Evolutionary conservation across 208 protist genomes (phyloP).

Genomic region (Leishmania martiniquensis): DNA sequence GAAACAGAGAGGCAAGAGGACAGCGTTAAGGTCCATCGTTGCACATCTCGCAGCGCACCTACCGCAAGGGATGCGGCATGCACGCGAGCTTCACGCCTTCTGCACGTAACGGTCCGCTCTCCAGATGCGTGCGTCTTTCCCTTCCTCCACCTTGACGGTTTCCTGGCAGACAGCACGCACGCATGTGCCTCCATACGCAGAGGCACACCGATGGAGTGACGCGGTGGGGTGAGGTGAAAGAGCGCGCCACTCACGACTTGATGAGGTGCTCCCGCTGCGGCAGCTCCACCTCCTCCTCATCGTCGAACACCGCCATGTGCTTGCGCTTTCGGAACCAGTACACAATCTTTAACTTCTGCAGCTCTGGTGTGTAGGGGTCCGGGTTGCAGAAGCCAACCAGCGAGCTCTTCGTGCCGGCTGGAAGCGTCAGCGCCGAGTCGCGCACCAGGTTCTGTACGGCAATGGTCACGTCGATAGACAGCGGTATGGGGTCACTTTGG

Average conservation of each 20-base stretch:
- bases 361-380: conserved; percentile 83
- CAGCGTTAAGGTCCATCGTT: not conserved
- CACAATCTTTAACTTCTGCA: conserved; percentile 81
- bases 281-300: conserved; percentile 73
- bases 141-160: not conserved
- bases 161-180: not conserved
- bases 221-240: not conserved
- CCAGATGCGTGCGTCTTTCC: not conserved
- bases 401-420: conserved; percentile 64
- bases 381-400: conserved; percentile 89
- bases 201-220: not conserved
- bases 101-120: not conserved
- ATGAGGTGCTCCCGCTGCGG: conserved; percentile 75
- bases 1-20: not conserved
- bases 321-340: conserved; percentile 86
- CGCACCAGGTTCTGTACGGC: conserved; percentile 87
- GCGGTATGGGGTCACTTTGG: conserved; percentile 41
- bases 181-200: not conserved
- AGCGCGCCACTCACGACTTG: not conserved
- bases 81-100: not conserved
- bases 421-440: conserved; percentile 77
- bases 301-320: conserved; percentile 69
- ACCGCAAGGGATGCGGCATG: not conserved
- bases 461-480: conserved; percentile 84
- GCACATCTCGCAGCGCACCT: not conserved